These are phyloP conservation scores for Coriolopsis trogii DNA, from an alignment of 1,284 basidiomycete genomes.

Conservation along the genomic window DNA sequence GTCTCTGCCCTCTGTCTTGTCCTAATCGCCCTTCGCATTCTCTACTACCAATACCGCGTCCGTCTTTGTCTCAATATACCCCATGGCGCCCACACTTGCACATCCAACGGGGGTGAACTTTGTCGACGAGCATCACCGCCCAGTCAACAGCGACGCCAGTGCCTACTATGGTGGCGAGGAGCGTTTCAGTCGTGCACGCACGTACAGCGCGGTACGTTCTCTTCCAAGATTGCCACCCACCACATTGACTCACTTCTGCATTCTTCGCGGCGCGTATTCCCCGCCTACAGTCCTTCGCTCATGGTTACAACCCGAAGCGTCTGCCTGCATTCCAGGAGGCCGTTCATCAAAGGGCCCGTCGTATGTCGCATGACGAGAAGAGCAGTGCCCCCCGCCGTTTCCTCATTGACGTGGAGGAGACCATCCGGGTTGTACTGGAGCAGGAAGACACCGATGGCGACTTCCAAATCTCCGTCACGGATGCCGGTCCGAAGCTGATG, in stretches of 20 bases:
- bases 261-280: conserved; percentile 1
- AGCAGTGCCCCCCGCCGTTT: conserved; percentile 79
- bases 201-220: conserved; percentile 80
- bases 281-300: conserved; percentile 33
- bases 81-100: conserved; percentile 40
- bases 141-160: conserved; percentile 71
- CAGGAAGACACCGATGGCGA: conserved; percentile 99
- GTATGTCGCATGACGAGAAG: conserved; percentile 88
- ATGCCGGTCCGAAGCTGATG: conserved; percentile 96
- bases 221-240: neutral
- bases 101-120: conserved; percentile 70
- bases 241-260: conserved; percentile 9
- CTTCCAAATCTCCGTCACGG: conserved; percentile 95
- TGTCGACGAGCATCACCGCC: conserved; percentile 61
- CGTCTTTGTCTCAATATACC: conserved; percentile 9
- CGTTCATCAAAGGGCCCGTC: conserved; percentile 67
- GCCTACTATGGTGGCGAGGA: conserved; percentile 83
- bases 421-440: conserved; percentile 93
- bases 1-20: conserved; percentile 6
- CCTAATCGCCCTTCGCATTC: neutral
- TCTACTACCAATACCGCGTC: conserved; percentile 6
- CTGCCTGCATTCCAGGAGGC: conserved; percentile 75
- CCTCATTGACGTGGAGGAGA: conserved; percentile 98
- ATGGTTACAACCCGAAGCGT: conserved; percentile 63
- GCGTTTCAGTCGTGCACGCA: conserved; percentile 76